Percentiles rank a stretch among this genome's conserved stretches.
Conservation (phyloP, 1,284 basidiomycete genomes). For the Cutaneotrichosporon dermatis region DNA sequence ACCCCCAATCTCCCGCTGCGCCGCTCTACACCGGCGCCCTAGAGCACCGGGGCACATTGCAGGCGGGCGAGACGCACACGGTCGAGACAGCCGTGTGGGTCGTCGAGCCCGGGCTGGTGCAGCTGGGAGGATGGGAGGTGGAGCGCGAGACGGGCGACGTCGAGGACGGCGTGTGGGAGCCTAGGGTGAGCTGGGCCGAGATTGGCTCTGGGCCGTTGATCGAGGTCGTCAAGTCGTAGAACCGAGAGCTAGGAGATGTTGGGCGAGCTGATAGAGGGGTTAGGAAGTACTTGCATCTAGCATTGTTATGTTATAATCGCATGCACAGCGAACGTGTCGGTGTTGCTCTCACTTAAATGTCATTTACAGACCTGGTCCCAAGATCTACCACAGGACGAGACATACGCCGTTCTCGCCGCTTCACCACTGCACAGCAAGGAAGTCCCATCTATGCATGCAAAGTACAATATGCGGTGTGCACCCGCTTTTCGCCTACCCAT, state of each 20-base stretch:
- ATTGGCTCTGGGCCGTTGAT: conserved; percentile 1
- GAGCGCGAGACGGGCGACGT: conserved; percentile 14
- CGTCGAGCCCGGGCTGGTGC: conserved; percentile 23
- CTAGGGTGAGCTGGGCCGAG: conserved; percentile 3
- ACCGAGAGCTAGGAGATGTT: background rate
- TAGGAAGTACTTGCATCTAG: no score
- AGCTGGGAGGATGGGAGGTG: conserved; percentile 34
- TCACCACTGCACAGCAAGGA: no score
- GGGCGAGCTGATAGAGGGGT: no score
- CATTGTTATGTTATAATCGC: no score
- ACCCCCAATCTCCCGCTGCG: background rate
- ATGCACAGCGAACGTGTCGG: no score
- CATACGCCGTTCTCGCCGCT: no score
- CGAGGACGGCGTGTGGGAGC: background rate
- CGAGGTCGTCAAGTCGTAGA: conserved; percentile 6
- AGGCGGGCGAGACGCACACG: conserved; percentile 1
- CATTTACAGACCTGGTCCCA: no score
- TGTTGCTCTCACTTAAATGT: no score
- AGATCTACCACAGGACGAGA: no score
- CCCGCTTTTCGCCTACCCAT: no score
- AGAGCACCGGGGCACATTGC: conserved; percentile 27
- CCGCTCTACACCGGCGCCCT: conserved; percentile 27
- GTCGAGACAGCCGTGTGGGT: conserved; percentile 28
- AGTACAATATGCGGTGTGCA: no score
- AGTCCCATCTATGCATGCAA: no score